These are phyloP conservation scores for Carex pumila DNA, from an alignment of 176 grass and related monocot genomes.

Conservation along the genomic window DNA sequence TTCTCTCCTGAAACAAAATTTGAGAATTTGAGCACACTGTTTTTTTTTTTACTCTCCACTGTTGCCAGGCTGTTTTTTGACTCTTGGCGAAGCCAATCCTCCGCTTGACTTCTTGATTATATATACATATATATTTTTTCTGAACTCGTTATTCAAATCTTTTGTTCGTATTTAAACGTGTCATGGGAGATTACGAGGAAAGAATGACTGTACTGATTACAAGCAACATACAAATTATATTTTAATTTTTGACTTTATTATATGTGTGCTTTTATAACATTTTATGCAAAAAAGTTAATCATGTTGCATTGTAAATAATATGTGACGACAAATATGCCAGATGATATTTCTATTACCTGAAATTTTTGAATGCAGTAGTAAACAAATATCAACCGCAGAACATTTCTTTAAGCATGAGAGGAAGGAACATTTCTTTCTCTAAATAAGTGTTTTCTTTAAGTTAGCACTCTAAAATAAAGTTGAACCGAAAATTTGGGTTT, in stretches of 20 bases:
- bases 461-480: background rate
- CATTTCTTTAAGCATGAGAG: too few species aligned
- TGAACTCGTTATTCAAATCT: background rate
- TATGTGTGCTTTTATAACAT: too few species aligned
- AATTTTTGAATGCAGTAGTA: too few species aligned
- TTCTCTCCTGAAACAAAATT: background rate
- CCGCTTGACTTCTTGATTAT: conserved; percentile 9
- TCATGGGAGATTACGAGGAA: background rate
- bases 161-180: background rate
- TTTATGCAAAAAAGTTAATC: too few species aligned
- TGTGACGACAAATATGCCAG: too few species aligned
- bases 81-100: background rate
- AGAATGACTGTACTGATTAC: background rate
- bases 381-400: too few species aligned
- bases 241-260: background rate
- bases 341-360: too few species aligned
- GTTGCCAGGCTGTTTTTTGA: conserved; percentile 18
- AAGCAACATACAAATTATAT: too few species aligned
- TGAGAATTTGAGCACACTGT: background rate
- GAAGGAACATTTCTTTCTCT: background rate
- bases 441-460: too few species aligned
- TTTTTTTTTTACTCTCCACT: background rate
- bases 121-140: background rate
- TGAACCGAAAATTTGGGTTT: background rate
- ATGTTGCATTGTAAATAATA: too few species aligned